Evolutionary conservation across 2,329 filamentous ascomycete species (phyloP).

Genomic region (Orbilia blumenaviensis): DNA sequence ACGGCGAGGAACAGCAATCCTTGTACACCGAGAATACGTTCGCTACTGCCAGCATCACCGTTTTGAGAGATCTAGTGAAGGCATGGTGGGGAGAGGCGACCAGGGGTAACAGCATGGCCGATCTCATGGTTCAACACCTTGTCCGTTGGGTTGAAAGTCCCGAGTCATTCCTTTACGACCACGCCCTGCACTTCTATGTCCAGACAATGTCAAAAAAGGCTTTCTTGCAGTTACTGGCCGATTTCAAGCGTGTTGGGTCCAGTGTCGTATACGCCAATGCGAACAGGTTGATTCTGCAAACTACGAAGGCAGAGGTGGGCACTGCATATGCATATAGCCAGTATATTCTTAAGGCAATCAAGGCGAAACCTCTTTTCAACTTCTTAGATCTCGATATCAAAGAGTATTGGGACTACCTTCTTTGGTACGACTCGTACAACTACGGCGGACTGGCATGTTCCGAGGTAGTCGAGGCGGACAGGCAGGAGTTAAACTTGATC

Average conservation of each 20-base stretch:
- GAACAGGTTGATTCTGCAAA: slow-evolving; percentile 89
- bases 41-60: slow-evolving; percentile 69
- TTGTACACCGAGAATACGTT: slow-evolving; percentile 48
- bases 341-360: slow-evolving; percentile 97
- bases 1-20: slow-evolving; percentile 49
- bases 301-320: slow-evolving; percentile 93
- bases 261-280: slow-evolving; percentile 95
- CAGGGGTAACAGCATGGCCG: slow-evolving; percentile 89
- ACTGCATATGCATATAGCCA: slow-evolving; percentile 97
- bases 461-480: slow-evolving; percentile 69
- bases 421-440: slow-evolving; percentile 99
- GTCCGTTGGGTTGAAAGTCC: slow-evolving; percentile 97
- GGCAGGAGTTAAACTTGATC: slow-evolving; percentile 84
- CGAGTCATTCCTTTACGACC: slow-evolving; percentile 93
- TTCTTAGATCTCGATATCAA: slow-evolving; percentile 97
- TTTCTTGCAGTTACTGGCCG: slow-evolving; percentile 94
- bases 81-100: slow-evolving; percentile 97
- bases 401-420: slow-evolving; percentile 98
- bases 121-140: slow-evolving; percentile 95
- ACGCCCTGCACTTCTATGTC: slow-evolving; percentile 93
- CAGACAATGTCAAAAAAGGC: slow-evolving; percentile 99
- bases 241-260: slow-evolving; percentile 93
- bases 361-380: slow-evolving; percentile 92
- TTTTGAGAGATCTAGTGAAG: slow-evolving; percentile 97
- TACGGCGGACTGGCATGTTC: slow-evolving; percentile 93